Conservation (phyloP, 371 early-diverging fungal species). For the Mucor saturninus region DNA sequence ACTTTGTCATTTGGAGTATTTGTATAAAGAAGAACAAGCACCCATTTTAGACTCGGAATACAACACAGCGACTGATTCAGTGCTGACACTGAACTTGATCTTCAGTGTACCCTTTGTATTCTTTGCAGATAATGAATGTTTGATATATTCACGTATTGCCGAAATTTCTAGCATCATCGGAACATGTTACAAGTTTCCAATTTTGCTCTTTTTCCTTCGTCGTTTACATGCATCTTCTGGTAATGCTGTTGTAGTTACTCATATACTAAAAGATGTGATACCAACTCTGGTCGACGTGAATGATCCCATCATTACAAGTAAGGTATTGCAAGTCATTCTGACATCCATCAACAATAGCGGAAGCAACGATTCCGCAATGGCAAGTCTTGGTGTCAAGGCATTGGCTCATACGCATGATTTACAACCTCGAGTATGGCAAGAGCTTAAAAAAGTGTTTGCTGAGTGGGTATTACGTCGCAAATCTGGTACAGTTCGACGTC, state of each 20-base stretch:
- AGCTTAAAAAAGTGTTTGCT: slow-evolving; percentile 54
- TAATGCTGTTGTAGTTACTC: slow-evolving; percentile 32
- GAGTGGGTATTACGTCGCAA: slow-evolving; percentile 62
- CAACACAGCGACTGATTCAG: not conserved
- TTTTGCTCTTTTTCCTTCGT: slow-evolving; percentile 53
- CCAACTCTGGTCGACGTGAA: slow-evolving; percentile 51
- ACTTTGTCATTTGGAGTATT: slow-evolving; percentile 1
- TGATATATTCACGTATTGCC: slow-evolving; percentile 5
- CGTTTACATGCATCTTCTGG: slow-evolving; percentile 45
- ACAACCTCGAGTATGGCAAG: slow-evolving; percentile 67
- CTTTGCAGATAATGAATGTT: not conserved
- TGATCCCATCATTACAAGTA: slow-evolving; percentile 58
- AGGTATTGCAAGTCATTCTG: slow-evolving; percentile 50
- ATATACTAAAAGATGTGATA: slow-evolving; percentile 48
- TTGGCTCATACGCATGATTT: slow-evolving; percentile 48
- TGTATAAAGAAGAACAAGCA: not conserved
- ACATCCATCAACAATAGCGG: slow-evolving; percentile 44
- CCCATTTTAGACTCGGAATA: not conserved
- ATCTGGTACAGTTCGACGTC: slow-evolving; percentile 29
- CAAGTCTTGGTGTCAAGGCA: slow-evolving; percentile 56
- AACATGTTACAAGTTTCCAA: slow-evolving; percentile 45
- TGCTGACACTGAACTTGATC: slow-evolving; percentile 5
- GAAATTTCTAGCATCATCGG: not conserved
- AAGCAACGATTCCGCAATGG: slow-evolving; percentile 36
- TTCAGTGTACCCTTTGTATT: slow-evolving; percentile 20